Evolutionary conservation across 441 rosid species (phyloP).

Genomic region (Populus hybrid): DNA sequence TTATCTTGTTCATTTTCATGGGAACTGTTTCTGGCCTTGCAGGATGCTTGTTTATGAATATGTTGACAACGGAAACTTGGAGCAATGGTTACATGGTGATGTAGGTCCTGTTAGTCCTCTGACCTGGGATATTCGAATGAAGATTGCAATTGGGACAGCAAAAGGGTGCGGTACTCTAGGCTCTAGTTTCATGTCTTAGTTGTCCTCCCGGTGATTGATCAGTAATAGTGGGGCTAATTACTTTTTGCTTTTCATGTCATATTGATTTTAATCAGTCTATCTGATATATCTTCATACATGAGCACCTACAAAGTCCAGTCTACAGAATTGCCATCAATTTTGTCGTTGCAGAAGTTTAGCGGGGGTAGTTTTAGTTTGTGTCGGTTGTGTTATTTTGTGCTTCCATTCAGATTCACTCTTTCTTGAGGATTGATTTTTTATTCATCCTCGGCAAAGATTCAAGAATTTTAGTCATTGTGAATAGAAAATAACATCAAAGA

Average conservation of each 20-base stretch:
- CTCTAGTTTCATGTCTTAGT: slow-evolving; percentile 1
- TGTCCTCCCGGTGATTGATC: background rate
- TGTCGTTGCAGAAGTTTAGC: background rate
- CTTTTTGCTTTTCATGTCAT: background rate
- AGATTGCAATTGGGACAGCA: slow-evolving; percentile 86
- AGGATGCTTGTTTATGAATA: slow-evolving; percentile 97
- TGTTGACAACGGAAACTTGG: slow-evolving; percentile 89
- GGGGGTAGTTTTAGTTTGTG: background rate
- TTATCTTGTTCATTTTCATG: background rate
- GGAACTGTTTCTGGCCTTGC: slow-evolving; percentile 12
- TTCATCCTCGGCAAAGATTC: background rate
- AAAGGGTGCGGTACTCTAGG: slow-evolving; percentile 57
- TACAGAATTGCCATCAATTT: background rate
- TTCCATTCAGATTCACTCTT: background rate
- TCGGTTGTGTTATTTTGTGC: background rate
- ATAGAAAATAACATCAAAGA: background rate
- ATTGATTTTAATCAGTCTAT: background rate
- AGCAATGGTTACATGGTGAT: slow-evolving; percentile 96
- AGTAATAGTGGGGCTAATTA: background rate
- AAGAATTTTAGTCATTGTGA: background rate
- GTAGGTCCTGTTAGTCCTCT: slow-evolving; percentile 85
- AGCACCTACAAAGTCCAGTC: background rate
- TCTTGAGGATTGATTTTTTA: background rate
- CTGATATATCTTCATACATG: background rate
- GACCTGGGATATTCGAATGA: slow-evolving; percentile 89